Base-by-base conservation (phyloP, 208 protist species). In the Lotmaria passim region DNA sequence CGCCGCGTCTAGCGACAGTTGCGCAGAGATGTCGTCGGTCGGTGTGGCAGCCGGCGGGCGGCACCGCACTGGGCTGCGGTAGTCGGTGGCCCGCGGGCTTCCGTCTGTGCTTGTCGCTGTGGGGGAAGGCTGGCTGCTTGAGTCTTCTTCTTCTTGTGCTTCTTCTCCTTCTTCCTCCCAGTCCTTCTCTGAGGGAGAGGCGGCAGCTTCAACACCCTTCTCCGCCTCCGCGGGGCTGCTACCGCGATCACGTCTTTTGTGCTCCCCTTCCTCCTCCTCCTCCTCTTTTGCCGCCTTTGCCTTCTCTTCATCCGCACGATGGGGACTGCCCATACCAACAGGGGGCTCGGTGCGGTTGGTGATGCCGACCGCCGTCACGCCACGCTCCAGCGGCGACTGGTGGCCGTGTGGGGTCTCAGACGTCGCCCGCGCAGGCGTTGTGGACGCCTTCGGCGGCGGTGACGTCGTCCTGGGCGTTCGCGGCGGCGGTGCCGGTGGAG, bases 11-110 rank as follows among this genome's bases (percentile, higher is more conserved):
- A 51, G 60, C 12, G 60, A 75, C 7, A 52, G 30, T 19, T 7
- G 31, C 31, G 15, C 24, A 19, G 60, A 47, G 1, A 52, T 57
- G 69, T 66, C 43, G 10, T 60, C 69, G 4, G 59, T 53, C 31
- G 69, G 33, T 7, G 33, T 58, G 43, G 63, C 60, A 31, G 31
- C 23, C 8, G 52, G 36, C 6, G 61, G 55, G n/a, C 62, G 70
- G 38, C 38, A 41, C 1, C 70, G 70, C 62, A 59, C 70, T 7
- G 70, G 62, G 24, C 70, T 76, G 30, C 70, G 62, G 70, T 69
- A 76, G 43, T 76, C 70, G 5, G 60, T 70, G 19, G 70, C 44
- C 14, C 55, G 62, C 10, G 61, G 61, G n/a, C 70, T 70, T 15
- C 34, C 61, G 10, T 76, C 61, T 15, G 30, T 0, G 43, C 51